phyloP scores from a whole-genome alignment of 306 rosid species.

The Glycyrrhiza uralensis region DNA sequence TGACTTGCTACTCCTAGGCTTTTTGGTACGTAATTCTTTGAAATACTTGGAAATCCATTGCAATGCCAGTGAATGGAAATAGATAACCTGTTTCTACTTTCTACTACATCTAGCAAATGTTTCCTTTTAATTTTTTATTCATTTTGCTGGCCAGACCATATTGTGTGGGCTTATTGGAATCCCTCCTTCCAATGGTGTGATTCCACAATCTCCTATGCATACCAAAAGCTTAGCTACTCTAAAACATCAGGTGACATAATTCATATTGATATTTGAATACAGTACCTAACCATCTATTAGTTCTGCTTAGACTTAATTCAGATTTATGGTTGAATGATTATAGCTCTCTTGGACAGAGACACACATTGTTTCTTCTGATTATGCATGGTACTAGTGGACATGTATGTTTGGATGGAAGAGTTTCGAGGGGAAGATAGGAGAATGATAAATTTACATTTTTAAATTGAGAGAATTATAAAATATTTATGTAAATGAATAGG shows the following conservation, averaged over 20 bases:
- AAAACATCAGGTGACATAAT: constrained; percentile 71
- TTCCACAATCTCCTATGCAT: constrained; percentile 99
- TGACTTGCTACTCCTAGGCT: constrained; percentile 87
- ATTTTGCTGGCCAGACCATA: constrained; percentile 55
- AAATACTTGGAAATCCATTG: constrained; percentile 4
- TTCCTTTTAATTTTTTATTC: constrained; percentile 12
- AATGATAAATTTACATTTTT: neutral
- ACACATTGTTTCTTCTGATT: neutral
- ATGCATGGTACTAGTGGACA: constrained; percentile 2
- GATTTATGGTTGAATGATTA: neutral
- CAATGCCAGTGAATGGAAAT: neutral
- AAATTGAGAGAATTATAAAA: too few relatives aligned
- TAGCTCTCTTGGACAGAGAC: neutral
- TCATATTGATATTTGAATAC: neutral
- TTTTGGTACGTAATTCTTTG: constrained; percentile 53
- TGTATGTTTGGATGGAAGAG: neutral
- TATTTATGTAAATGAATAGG: neutral
- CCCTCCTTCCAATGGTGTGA: constrained; percentile 95
- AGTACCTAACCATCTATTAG: neutral
- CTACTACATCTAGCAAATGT: neutral
- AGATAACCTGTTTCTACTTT: constrained; percentile 11
- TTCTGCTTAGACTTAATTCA: neutral
- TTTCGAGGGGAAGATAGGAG: neutral
- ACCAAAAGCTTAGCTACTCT: constrained; percentile 96
- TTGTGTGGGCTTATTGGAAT: constrained; percentile 90